These are phyloP conservation scores for Pyrus hybrid DNA, from an alignment of 331 rosid genomes.

Conservation along the genomic window DNA sequence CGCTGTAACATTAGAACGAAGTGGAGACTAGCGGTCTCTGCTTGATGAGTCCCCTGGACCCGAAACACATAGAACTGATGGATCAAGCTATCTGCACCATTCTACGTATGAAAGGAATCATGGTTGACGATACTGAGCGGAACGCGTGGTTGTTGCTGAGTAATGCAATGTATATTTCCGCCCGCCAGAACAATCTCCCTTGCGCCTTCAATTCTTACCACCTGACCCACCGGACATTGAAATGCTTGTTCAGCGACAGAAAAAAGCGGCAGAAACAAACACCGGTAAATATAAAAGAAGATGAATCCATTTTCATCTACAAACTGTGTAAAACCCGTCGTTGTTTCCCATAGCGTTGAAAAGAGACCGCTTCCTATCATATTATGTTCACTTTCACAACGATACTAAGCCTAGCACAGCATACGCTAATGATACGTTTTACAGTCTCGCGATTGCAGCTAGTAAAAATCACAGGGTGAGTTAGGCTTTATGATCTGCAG, in stretches of 20 bases:
- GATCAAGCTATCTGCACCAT: background rate
- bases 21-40: background rate
- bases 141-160: slow-evolving; percentile 36
- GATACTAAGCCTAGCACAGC: background rate
- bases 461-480: background rate
- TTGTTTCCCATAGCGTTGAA: background rate
- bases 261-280: background rate
- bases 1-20: background rate
- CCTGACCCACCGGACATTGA: slow-evolving; percentile 14
- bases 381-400: background rate
- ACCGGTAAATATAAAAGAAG: background rate
- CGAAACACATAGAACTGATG: background rate
- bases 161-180: slow-evolving; percentile 46
- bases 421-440: background rate
- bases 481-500: background rate
- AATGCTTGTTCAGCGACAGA: background rate
- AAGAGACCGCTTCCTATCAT: background rate
- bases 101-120: background rate
- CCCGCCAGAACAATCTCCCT: slow-evolving; percentile 47
- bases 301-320: background rate
- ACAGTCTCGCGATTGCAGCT: background rate
- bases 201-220: slow-evolving; percentile 42
- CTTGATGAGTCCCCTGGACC: background rate
- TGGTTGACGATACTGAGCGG: background rate
- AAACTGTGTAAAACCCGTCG: background rate